Conservation (phyloP, 805 yeast genomes). For the Candida vaughaniae region DNA sequence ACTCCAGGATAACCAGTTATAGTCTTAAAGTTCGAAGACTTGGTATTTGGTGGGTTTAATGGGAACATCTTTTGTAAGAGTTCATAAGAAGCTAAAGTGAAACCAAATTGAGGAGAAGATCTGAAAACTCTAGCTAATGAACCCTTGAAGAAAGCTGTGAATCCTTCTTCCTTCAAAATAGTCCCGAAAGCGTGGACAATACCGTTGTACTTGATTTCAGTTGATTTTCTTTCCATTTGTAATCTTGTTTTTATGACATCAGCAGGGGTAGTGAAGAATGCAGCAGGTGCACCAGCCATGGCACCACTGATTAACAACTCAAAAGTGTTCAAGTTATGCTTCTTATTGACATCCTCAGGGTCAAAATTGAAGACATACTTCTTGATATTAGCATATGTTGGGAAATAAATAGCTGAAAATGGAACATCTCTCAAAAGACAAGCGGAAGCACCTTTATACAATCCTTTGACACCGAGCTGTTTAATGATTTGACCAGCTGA, state of each 20-base stretch:
- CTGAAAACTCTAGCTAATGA: conserved; percentile 92
- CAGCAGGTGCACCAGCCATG: conserved; percentile 97
- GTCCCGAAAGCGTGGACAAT: conserved; percentile 73
- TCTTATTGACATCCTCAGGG: conserved; percentile 60
- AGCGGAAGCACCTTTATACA: conserved; percentile 89
- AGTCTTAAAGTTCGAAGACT: conserved; percentile 43
- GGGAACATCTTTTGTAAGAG: conserved; percentile 80
- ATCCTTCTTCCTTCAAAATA: conserved; percentile 79
- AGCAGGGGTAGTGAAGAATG: conserved; percentile 92
- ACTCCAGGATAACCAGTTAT: conserved; percentile 47
- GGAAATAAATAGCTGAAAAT: conserved; percentile 94
- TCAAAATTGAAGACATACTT: conserved; percentile 79
- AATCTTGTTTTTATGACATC: conserved; percentile 95
- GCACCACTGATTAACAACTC: conserved; percentile 88
- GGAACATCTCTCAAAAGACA: conserved; percentile 95
- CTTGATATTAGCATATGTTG: conserved; percentile 92
- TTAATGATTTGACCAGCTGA: conserved; percentile 72
- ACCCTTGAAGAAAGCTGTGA: conserved; percentile 89
- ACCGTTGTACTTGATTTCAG: conserved; percentile 76
- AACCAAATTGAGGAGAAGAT: conserved; percentile 97
- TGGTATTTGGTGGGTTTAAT: conserved; percentile 50
- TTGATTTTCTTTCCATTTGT: conserved; percentile 77
- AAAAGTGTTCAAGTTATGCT: conserved; percentile 68
- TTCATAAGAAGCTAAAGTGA: conserved; percentile 96
- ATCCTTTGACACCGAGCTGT: conserved; percentile 78